Evolutionary conservation across 306 rosid species (phyloP).

Genomic region (Lotus japonicus): DNA sequence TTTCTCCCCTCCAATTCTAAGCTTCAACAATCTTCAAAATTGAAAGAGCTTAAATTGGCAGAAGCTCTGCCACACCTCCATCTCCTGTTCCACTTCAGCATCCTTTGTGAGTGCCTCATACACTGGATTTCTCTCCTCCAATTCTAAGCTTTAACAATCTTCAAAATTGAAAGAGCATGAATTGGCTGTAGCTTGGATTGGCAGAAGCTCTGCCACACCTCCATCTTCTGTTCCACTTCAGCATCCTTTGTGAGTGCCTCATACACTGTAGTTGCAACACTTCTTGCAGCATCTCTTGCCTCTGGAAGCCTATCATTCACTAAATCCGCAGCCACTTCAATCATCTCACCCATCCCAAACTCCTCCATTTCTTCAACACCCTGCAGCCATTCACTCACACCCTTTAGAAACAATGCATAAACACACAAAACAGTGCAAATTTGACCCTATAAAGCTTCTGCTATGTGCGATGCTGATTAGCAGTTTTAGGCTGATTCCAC

Average conservation of each 20-base stretch:
- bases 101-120: slow-evolving; percentile 42
- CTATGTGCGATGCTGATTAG: no score
- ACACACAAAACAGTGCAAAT: no score
- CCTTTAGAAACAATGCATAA: background rate
- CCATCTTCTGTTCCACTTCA: slow-evolving; percentile 67
- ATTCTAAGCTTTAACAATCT: slow-evolving; percentile 44
- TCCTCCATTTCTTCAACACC: slow-evolving; percentile 65
- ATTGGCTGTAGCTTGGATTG: slow-evolving; percentile 57
- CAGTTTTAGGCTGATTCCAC: no score
- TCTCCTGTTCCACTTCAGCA: slow-evolving; percentile 63
- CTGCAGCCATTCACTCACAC: slow-evolving; percentile 28
- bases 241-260: slow-evolving; percentile 42
- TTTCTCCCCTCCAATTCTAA: background rate
- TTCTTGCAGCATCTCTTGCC: slow-evolving; percentile 90
- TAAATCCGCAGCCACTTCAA: slow-evolving; percentile 64
- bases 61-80: slow-evolving; percentile 75
- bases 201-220: slow-evolving; percentile 83
- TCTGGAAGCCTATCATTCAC: slow-evolving; percentile 87
- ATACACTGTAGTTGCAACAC: slow-evolving; percentile 47
- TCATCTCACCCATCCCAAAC: slow-evolving; percentile 52
- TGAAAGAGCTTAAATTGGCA: slow-evolving; percentile 66
- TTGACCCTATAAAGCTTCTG: no score
- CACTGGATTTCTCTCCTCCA: background rate
- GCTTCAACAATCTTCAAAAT: slow-evolving; percentile 58
- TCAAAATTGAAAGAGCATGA: slow-evolving; percentile 60